Evolutionary conservation across 495 filamentous ascomycete species (phyloP), one percentile per base, ranked within the genome.

Genomic region (Haplographium delicatum): DNA sequence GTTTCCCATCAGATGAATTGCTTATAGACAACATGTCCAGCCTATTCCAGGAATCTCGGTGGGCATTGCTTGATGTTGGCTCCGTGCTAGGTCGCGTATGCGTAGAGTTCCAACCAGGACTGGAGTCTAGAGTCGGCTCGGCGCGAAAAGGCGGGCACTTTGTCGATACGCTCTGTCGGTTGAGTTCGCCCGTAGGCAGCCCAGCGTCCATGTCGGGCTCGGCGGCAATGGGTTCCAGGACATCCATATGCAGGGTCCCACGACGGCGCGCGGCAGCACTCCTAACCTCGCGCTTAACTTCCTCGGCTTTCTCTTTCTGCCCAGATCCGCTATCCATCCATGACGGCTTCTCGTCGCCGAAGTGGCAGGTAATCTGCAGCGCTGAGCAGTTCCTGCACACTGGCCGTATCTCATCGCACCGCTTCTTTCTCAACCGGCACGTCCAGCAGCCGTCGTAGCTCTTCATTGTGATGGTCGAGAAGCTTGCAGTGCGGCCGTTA

Each of bases 261-360:
- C 69, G 62, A 1, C 74, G 72, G 26, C 53, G 63, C 57, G 52
- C 57, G 33, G 67, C 69, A 38, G 59, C 69, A 31, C 68, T 62
- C 54, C 72, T 78, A 44, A 80, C 67, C 55, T 77, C 66, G 23
- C 56, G 58, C 51, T 77, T 79, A 50, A 80, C 52, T 52, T 55
- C 58, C 25, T 72, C 68, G 40, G 71, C 68, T 64, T 67, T 72
- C 50, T 72, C 63, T 63, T 69, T 68, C 53, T 80, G 74, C 43
- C 47, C 61, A 19, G 53, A 57, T 19, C 67, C 73, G 40, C 69
- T 69, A 55, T 62, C 60, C 59, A 69, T 65, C 63, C 65, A 68
- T 20, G 31, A 18, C 24, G 66, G 66, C 39, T 57, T 60, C 23
- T 53, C 43, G 27, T 37, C 19, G 15, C 54, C 60, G 31, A 62